These are phyloP conservation scores for Penicillium verrucosum DNA, from an alignment of 2,329 filamentous ascomycete species.

Conservation along the genomic window DNA sequence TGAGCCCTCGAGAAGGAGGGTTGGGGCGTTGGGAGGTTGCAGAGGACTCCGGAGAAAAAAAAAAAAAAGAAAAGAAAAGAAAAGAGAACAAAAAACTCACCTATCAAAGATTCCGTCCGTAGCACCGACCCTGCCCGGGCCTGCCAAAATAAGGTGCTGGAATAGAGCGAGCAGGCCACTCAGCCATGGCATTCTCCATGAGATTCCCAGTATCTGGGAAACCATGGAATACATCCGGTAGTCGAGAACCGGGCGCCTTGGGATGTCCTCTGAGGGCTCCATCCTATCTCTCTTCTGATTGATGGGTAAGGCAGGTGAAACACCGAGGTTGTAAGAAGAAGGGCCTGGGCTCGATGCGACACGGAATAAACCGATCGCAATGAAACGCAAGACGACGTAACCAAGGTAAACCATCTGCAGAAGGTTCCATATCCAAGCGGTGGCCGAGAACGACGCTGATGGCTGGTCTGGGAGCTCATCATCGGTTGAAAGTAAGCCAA, in stretches of 20 bases:
- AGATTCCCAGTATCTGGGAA: slow-evolving; percentile 69
- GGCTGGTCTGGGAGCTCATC: slow-evolving; percentile 28
- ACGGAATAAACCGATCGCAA: slow-evolving; percentile 62
- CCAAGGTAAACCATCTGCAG: slow-evolving; percentile 51
- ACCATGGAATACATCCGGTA: slow-evolving; percentile 76
- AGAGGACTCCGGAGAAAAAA: slow-evolving; percentile 15
- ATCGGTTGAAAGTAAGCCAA: slow-evolving; percentile 51
- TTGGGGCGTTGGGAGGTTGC: not conserved
- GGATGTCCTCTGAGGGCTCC: slow-evolving; percentile 25
- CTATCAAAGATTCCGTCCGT: slow-evolving; percentile 81
- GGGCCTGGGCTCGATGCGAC: slow-evolving; percentile 61
- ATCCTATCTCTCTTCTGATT: slow-evolving; percentile 29
- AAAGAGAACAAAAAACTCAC: slow-evolving; percentile 58
- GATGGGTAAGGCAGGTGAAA: slow-evolving; percentile 25
- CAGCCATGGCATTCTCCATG: slow-evolving; percentile 87
- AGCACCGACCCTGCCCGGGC: slow-evolving; percentile 71
- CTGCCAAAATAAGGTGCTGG: slow-evolving; percentile 69
- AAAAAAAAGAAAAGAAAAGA: not conserved
- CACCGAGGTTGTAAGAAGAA: slow-evolving; percentile 34
- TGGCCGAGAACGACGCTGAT: slow-evolving; percentile 34
- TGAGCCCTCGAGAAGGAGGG: slow-evolving; percentile 12
- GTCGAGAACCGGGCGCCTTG: slow-evolving; percentile 62
- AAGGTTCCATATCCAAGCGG: slow-evolving; percentile 49
- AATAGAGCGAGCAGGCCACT: slow-evolving; percentile 69
- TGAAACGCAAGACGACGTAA: slow-evolving; percentile 63